Base-by-base conservation (phyloP, 2,329 filamentous ascomycete species). In the Diaporthe nobilis region DNA sequence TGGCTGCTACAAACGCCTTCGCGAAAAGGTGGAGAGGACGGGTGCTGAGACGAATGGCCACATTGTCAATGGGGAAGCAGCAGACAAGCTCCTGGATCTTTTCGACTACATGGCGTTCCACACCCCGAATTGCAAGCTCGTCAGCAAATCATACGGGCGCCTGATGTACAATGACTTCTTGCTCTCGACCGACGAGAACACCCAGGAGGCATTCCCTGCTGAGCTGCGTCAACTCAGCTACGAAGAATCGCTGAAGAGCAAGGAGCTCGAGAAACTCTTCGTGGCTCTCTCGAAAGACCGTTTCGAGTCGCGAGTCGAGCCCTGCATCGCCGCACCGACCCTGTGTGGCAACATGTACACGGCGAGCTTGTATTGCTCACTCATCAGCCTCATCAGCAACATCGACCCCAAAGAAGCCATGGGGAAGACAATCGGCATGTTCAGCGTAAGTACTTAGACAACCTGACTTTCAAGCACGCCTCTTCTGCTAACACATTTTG, bases 61-160 rank as follows among this genome's bases (percentile, higher is more conserved):
- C 78, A 86, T 89, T 75, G 86, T 82, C 81, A 92, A 92, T 80
- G 87, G 86, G 78, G 89, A 90, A 79, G 89, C 87, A 79, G 89
- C 87, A 82, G 92, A 93, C 86, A 91, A 91, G 47, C 86, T 89
- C 67, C 86, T 97, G 77, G 94, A 96, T 85, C 92, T 93, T 82
- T 97, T 97, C 84, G 94, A 96, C 85, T 94, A 95, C 87, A 86
- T 97, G 83, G 85, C 92, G 76, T 97, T 95, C 91, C 94, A 97
- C 85, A 90, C 94, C n/a, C 94, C 94, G 51, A 96, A 92, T 78
- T 97, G 94, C 93, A 97, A 97, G 88, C 89, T 95, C 75, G 94
- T 96, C 77, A 88, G 94, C 83, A 97, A 97, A 87, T 95, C 94
- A 25, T 97, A 95, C 83, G 94, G 91, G 76, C 93, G 94, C 79